These are phyloP conservation scores for Phytophthora hybrid DNA, from an alignment of 352 stramenopile species.

Conservation along the genomic window DNA sequence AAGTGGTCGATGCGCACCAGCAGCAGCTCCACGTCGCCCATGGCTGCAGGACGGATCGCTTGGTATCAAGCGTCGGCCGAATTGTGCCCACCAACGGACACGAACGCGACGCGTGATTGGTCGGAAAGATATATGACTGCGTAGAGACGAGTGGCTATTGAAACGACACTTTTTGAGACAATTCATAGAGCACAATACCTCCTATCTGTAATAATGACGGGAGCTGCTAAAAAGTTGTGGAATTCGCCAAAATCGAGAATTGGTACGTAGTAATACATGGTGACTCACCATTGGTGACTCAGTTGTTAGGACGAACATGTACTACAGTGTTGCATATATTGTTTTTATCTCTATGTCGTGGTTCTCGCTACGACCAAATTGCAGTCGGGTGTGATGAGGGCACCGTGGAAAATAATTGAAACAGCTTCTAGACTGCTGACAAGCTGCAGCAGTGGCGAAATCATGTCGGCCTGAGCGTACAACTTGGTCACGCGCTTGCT, in stretches of 20 bases:
- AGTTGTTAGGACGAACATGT: too few relatives aligned
- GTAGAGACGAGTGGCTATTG: background rate
- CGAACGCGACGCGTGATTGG: background rate
- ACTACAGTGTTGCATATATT: too few relatives aligned
- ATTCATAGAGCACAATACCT: background rate
- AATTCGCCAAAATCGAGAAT: too few relatives aligned
- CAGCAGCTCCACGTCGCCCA: constrained; percentile 56
- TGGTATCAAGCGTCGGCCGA: background rate
- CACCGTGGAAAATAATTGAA: background rate
- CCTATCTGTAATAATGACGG: background rate
- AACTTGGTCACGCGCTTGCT: background rate
- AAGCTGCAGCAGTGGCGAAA: background rate
- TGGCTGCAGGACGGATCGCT: background rate
- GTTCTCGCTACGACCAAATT: background rate
- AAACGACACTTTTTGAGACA: too few relatives aligned
- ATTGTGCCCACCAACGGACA: background rate
- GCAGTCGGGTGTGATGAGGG: background rate
- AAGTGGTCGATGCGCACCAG: constrained; percentile 80
- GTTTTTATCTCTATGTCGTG: too few relatives aligned
- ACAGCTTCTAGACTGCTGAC: background rate
- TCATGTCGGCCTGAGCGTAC: background rate
- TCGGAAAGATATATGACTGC: background rate
- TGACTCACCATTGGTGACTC: too few relatives aligned
- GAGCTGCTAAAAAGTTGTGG: too few relatives aligned
- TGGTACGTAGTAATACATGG: too few relatives aligned